A percentile compares a stretch with the other conserved stretches of the same genome.
phyloP scores from a whole-genome alignment of 169 alveolate species.

The Plasmodium vivax region DNA sequence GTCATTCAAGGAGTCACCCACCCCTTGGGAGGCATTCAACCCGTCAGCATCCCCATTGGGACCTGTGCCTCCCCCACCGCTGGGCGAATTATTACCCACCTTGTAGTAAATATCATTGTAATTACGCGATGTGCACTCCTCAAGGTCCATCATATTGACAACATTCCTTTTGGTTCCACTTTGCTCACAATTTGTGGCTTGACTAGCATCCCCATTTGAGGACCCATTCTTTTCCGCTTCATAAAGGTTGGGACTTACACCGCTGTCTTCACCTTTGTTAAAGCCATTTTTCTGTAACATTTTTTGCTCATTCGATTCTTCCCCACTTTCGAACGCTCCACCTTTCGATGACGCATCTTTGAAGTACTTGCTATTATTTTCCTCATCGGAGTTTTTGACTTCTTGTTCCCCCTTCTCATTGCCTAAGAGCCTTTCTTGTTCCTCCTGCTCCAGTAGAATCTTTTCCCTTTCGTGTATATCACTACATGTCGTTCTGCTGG shows the following conservation, averaged over 20 bases:
- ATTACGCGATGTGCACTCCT: not conserved
- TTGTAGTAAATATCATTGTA: not conserved
- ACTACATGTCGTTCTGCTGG: conserved; percentile 72
- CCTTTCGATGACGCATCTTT: conserved; percentile 21
- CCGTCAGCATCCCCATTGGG: not conserved
- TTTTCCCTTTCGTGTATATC: conserved; percentile 75
- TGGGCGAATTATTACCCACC: not conserved
- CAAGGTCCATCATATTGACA: not conserved
- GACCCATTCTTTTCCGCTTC: not conserved
- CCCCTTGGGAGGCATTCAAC: not conserved
- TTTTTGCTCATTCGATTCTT: not conserved
- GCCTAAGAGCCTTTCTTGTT: conserved; percentile 12
- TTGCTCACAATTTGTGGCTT: not conserved
- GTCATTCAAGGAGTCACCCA: not conserved
- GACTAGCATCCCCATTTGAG: not conserved
- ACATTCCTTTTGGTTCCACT: not conserved
- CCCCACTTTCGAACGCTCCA: conserved; percentile 25
- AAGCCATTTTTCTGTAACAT: not conserved
- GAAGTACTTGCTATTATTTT: conserved; percentile 1
- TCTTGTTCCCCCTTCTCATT: conserved; percentile 10
- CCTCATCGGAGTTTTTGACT: conserved; percentile 3
- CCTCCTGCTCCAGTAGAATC: conserved; percentile 76
- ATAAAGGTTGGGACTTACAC: not conserved
- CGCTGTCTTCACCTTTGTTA: not conserved
- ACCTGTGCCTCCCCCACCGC: not conserved